phyloP scores from a whole-genome alignment of 352 stramenopile species.

The Phytopythium sindhum region DNA sequence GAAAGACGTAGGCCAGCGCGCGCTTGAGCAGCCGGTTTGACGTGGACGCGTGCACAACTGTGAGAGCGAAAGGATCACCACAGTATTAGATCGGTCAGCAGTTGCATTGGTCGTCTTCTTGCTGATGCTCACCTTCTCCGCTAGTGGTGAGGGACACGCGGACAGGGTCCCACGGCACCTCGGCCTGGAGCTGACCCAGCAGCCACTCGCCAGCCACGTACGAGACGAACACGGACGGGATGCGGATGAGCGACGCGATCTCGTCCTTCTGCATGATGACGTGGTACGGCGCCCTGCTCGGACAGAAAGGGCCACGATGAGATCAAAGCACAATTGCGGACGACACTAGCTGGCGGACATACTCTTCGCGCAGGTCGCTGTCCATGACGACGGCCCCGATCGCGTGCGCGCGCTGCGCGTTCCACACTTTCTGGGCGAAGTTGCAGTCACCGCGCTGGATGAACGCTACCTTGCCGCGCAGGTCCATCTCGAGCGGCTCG shows the following conservation, averaged over 20 bases:
- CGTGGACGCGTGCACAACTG: constrained; percentile 52
- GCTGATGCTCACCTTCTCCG: constrained; percentile 50
- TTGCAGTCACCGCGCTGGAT: constrained; percentile 73
- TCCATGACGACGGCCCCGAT: constrained; percentile 77
- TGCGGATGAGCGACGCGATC: constrained; percentile 53
- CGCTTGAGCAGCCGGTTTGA: constrained; percentile 65
- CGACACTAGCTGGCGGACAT: constrained; percentile 11
- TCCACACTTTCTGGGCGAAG: constrained; percentile 54
- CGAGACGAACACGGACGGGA: constrained; percentile 72
- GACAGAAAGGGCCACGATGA: not conserved
- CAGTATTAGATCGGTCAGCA: not conserved
- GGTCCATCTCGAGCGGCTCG: constrained; percentile 40
- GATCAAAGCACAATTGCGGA: not conserved
- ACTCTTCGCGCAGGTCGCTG: constrained; percentile 52
- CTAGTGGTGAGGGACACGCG: constrained; percentile 50
- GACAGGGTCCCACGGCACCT: constrained; percentile 52
- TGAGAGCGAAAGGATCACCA: not conserved
- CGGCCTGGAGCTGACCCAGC: constrained; percentile 28
- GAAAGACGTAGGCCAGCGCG: constrained; percentile 68
- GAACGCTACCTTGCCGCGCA: constrained; percentile 66
- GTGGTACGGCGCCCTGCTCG: constrained; percentile 53
- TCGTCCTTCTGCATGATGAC: constrained; percentile 87
- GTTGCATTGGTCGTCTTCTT: not conserved
- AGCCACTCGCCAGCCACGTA: constrained; percentile 63
- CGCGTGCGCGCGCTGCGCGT: constrained; percentile 61